Evolutionary conservation across 331 rosid genomes (phyloP).

Genomic region (Telfairia occidentalis): DNA sequence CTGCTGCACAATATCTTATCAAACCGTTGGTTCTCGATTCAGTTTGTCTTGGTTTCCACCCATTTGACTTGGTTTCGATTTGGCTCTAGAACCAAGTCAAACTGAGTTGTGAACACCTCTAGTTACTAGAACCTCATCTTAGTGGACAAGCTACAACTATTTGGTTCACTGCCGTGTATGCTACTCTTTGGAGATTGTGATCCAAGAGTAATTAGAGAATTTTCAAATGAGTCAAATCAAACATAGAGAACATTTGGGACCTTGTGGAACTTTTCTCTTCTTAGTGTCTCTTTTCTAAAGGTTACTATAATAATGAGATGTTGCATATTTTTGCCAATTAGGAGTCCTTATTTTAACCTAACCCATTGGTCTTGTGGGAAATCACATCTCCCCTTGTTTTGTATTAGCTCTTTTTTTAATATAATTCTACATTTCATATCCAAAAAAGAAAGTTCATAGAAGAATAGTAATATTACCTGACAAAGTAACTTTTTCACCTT

Average conservation of each 20-base stretch:
- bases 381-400: background rate
- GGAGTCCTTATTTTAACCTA: background rate
- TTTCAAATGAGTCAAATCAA: background rate
- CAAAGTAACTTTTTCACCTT: slow-evolving; percentile 47
- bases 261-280: background rate
- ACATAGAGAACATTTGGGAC: background rate
- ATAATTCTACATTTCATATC: background rate
- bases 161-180: background rate
- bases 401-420: background rate
- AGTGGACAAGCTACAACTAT: background rate
- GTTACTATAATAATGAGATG: background rate
- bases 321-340: background rate
- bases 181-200: background rate
- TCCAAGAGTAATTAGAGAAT: background rate
- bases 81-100: too few relatives aligned
- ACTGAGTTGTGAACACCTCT: too few relatives aligned
- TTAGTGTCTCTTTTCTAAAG: background rate
- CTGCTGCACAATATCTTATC: too few relatives aligned
- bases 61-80: too few relatives aligned
- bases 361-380: background rate
- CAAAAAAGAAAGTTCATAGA: background rate
- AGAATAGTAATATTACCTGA: slow-evolving; percentile 38
- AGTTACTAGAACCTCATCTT: background rate
- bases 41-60: too few relatives aligned
- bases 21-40: too few relatives aligned